Evolutionary conservation across 2,329 filamentous ascomycete species (phyloP).

Genomic region (Leptographium wingfieldii): DNA sequence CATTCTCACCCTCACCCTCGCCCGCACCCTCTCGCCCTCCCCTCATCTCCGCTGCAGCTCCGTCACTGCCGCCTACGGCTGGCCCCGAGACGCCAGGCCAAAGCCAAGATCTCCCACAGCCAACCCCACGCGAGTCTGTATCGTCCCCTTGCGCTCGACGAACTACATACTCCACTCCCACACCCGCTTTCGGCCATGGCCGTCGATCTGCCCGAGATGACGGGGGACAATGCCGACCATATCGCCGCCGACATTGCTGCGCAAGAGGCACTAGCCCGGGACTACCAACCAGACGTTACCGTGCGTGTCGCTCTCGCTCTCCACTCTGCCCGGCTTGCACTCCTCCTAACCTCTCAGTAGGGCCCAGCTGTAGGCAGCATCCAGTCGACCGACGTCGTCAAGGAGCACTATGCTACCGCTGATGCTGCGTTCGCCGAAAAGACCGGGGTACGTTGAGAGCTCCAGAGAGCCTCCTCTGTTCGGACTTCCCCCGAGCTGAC

Average conservation of each 20-base stretch:
- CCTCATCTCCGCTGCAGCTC: background rate
- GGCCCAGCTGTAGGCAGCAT: conserved; percentile 73
- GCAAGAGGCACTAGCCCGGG: conserved; percentile 47
- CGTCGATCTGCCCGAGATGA: background rate
- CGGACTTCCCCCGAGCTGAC: background rate
- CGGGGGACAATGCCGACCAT: background rate
- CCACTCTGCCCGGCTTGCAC: background rate
- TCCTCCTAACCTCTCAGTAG: conserved; percentile 34
- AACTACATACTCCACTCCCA: background rate
- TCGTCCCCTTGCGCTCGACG: background rate
- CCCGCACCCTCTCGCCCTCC: background rate
- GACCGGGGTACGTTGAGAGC: conserved; percentile 52
- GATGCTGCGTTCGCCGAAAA: conserved; percentile 78
- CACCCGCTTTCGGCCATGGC: background rate
- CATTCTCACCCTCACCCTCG: background rate
- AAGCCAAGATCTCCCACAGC: background rate
- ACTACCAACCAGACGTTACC: conserved; percentile 44
- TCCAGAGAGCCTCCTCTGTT: background rate
- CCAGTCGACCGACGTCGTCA: conserved; percentile 63
- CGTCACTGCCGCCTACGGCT: background rate
- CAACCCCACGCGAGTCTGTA: background rate
- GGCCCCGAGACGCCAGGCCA: background rate
- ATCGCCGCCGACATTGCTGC: conserved; percentile 34
- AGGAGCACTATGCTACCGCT: conserved; percentile 76
- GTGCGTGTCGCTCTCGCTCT: conserved; percentile 24